phyloP scores from a whole-genome alignment of 2,329 filamentous ascomycete species.

The Penicillium sp. region DNA sequence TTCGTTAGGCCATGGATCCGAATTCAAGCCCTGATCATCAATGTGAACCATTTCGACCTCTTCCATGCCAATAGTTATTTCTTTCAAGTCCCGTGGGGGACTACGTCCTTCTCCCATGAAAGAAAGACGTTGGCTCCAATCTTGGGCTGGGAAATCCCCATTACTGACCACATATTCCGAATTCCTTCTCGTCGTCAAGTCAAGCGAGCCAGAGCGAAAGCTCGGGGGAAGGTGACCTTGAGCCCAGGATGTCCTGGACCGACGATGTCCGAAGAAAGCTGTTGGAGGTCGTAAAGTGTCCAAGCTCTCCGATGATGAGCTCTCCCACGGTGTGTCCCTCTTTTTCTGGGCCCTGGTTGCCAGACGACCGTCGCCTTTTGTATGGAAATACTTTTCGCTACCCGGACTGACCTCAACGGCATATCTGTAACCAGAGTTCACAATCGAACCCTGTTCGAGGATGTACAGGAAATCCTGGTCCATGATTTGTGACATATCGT shows the following conservation, averaged over 20 bases:
- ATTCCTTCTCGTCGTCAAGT: neutral
- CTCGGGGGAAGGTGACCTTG: constrained; percentile 16
- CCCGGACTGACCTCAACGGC: constrained; percentile 48
- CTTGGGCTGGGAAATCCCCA: neutral
- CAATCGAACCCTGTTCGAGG: constrained; percentile 66
- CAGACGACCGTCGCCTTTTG: neutral
- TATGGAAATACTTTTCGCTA: constrained; percentile 23
- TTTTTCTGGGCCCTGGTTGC: neutral
- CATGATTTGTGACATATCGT: constrained; percentile 75
- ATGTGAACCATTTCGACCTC: constrained; percentile 17
- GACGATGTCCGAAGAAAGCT: constrained; percentile 1
- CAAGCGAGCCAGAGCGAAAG: constrained; percentile 11
- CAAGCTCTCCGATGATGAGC: neutral
- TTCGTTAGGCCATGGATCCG: neutral
- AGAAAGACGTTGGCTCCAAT: constrained; percentile 3
- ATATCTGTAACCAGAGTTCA: constrained; percentile 65
- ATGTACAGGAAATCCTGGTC: constrained; percentile 76
- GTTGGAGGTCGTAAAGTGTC: neutral
- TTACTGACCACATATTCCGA: neutral
- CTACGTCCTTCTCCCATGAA: neutral
- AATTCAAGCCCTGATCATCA: neutral
- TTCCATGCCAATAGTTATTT: neutral
- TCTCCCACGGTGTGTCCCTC: neutral
- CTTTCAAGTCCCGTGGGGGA: neutral
- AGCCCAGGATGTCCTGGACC: constrained; percentile 8